phyloP scores from a whole-genome alignment of 2,329 filamentous ascomycete species.

The Botryotinia globosa region DNA sequence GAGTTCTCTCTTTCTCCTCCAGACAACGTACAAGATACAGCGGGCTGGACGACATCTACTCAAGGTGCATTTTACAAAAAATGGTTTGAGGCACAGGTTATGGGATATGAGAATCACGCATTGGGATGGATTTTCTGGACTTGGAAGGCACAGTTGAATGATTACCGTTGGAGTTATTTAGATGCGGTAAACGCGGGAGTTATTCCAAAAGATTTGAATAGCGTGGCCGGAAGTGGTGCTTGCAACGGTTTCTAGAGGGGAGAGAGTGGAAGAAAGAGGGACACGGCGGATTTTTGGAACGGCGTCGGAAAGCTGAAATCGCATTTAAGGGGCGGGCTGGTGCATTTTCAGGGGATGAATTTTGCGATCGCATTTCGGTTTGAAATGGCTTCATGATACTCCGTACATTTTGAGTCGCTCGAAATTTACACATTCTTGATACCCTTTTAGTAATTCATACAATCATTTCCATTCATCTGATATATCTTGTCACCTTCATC shows the following conservation, averaged over 20 bases:
- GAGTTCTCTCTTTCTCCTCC: constrained; percentile 57
- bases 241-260: not conserved
- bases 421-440: too few species aligned
- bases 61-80: constrained; percentile 50
- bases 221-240: constrained; percentile 13
- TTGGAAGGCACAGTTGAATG: constrained; percentile 52
- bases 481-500: too few species aligned
- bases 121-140: constrained; percentile 60
- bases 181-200: constrained; percentile 42
- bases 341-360: not conserved
- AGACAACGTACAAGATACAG: constrained; percentile 46
- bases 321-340: not conserved
- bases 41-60: constrained; percentile 44
- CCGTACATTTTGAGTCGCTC: not conserved
- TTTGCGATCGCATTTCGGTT: not conserved
- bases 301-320: not conserved
- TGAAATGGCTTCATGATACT: not conserved
- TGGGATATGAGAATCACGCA: constrained; percentile 50
- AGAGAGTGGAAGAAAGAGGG: too few species aligned
- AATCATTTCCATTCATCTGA: not conserved
- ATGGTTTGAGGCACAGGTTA: constrained; percentile 57
- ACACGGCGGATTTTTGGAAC: too few species aligned
- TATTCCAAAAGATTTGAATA: constrained; percentile 35
- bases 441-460: not conserved
- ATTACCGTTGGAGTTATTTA: constrained; percentile 51